Evolutionary conservation across 495 filamentous ascomycete genomes (phyloP).

Genomic region (Penicillium longicatenatum): DNA sequence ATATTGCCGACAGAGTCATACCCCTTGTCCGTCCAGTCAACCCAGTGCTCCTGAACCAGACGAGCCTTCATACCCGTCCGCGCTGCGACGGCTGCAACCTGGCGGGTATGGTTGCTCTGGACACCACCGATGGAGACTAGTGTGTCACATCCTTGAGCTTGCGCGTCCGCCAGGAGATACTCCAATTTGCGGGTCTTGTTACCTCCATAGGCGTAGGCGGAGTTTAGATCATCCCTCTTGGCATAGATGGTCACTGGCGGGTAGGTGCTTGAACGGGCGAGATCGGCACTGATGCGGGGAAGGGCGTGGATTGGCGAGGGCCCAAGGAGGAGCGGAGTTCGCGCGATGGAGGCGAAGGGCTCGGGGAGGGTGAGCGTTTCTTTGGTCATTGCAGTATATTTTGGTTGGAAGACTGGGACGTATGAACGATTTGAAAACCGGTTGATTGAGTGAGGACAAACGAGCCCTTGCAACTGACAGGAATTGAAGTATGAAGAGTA

Average conservation of each 20-base stretch:
- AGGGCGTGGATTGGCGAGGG: slow-evolving; percentile 63
- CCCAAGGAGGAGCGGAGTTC: slow-evolving; percentile 53
- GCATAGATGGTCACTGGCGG: slow-evolving; percentile 54
- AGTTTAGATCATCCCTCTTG: slow-evolving; percentile 66
- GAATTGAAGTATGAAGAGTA: not conserved
- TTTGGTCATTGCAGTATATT: slow-evolving; percentile 1
- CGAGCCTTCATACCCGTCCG: slow-evolving; percentile 52
- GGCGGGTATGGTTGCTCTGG: slow-evolving; percentile 67
- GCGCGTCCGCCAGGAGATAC: slow-evolving; percentile 59
- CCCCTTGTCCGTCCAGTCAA: slow-evolving; percentile 51
- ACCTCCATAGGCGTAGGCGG: slow-evolving; percentile 61
- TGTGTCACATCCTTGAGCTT: slow-evolving; percentile 52
- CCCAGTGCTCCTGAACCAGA: slow-evolving; percentile 66
- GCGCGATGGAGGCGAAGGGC: slow-evolving; percentile 60
- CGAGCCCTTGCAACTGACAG: too few species aligned
- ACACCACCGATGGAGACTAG: slow-evolving; percentile 65
- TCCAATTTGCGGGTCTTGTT: slow-evolving; percentile 71
- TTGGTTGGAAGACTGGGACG: not conserved
- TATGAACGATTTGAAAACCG: not conserved
- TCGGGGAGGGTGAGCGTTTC: slow-evolving; percentile 45
- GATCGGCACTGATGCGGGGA: slow-evolving; percentile 57
- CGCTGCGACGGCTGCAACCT: slow-evolving; percentile 60
- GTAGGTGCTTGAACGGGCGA: slow-evolving; percentile 41
- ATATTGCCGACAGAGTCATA: slow-evolving; percentile 63
- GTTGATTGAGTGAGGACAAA: too few species aligned